Percentiles rank a stretch among this genome's conserved stretches.
Evolutionary conservation across 225 moss, liverwort and hornwort species (phyloP).

Genomic region (Rhytidiadelphus loreus): DNA sequence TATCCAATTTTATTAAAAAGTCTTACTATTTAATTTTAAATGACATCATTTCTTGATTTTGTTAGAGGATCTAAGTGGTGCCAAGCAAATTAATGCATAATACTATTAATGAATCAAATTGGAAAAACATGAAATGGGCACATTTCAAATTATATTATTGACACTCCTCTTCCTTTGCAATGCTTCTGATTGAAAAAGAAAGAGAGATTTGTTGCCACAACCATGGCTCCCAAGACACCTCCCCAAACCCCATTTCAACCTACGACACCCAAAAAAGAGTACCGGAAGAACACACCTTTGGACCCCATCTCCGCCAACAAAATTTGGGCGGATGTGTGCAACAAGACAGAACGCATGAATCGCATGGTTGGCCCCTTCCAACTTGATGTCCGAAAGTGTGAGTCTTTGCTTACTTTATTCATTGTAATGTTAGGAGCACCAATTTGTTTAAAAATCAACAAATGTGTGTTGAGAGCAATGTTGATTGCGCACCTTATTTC

Average conservation of each 20-base stretch:
- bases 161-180: neutral
- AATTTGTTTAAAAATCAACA: neutral
- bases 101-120: neutral
- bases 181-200: neutral
- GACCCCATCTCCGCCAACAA: conserved; percentile 57
- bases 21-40: neutral
- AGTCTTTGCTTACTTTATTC: neutral
- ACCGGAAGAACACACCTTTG: conserved; percentile 19
- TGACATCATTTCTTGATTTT: neutral
- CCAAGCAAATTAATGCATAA: neutral
- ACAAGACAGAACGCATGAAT: conserved; percentile 33
- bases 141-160: neutral
- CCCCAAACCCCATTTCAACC: neutral
- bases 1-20: fast-evolving
- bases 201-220: neutral
- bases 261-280: neutral
- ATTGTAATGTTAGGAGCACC: neutral
- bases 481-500: fast-evolving
- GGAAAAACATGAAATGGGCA: neutral
- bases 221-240: conserved; percentile 21
- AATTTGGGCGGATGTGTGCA: conserved; percentile 70
- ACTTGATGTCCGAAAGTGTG: conserved; percentile 51
- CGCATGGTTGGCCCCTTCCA: conserved; percentile 53
- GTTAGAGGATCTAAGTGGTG: neutral
- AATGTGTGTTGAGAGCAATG: neutral